Conservation (phyloP, 1,139 yeast species). For the Yamadazyma conglobata region DNA sequence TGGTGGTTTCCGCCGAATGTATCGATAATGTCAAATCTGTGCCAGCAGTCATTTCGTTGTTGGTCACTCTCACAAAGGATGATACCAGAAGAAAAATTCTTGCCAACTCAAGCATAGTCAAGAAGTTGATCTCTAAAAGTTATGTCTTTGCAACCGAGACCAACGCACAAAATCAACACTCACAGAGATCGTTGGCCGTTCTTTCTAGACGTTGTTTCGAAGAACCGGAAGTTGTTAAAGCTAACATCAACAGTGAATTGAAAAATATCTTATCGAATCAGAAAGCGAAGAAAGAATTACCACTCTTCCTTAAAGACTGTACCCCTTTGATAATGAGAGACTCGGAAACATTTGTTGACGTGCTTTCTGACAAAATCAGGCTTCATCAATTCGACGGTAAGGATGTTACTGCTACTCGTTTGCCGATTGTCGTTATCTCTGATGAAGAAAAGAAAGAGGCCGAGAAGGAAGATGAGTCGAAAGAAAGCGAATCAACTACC, state of each 20-base stretch:
- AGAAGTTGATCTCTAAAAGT: conserved; percentile 3
- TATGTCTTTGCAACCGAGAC: conserved; percentile 1
- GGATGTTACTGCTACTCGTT: conserved; percentile 15
- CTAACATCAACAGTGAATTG: conserved; percentile 49
- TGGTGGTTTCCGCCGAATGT: conserved; percentile 1
- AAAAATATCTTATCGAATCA: conserved; percentile 17
- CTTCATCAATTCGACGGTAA: conserved; percentile 45
- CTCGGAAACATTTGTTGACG: conserved; percentile 53
- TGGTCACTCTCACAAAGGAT: conserved; percentile 1
- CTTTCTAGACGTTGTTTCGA: conserved; percentile 73
- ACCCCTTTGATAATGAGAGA: conserved; percentile 57
- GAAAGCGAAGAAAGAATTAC: conserved; percentile 43
- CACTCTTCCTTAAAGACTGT: conserved; percentile 51
- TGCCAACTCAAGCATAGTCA: conserved; percentile 37
- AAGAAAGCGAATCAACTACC: background rate
- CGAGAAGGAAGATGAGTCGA: background rate
- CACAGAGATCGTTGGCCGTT: conserved; percentile 23
- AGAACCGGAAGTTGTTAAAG: conserved; percentile 46
- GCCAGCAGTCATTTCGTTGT: background rate
- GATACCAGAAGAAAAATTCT: conserved; percentile 28
- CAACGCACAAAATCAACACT: conserved; percentile 8
- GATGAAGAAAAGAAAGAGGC: conserved; percentile 11
- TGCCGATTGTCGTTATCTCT: conserved; percentile 18
- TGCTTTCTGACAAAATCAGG: conserved; percentile 46
- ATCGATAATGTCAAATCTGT: background rate